Conservation (phyloP, 345 rosid genomes). For the Diplotaxis tenuifolia region DNA sequence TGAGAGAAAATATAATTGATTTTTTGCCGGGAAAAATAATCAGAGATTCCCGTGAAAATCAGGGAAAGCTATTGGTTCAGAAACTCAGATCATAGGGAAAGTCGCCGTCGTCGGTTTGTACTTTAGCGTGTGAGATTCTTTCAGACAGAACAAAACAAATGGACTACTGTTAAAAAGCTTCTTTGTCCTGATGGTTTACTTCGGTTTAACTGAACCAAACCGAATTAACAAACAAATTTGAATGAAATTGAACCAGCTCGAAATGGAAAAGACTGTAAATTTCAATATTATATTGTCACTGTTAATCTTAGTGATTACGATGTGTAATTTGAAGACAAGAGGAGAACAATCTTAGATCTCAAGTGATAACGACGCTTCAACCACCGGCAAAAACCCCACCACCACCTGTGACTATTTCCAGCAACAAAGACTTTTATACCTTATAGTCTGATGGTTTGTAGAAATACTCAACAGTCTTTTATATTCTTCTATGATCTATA, state of each 20-base stretch:
- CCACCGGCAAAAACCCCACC: background rate
- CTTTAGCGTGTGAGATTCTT: background rate
- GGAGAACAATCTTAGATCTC: background rate
- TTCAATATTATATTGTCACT: background rate
- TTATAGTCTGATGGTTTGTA: background rate
- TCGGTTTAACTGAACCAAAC: background rate
- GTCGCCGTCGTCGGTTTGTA: slow-evolving; percentile 34
- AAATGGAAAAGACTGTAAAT: background rate
- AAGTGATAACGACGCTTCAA: background rate
- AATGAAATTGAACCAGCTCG: background rate
- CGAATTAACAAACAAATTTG: background rate
- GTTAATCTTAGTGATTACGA: background rate
- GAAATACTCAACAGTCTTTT: background rate
- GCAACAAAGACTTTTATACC: background rate
- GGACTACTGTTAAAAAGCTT: background rate
- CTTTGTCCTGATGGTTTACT: background rate
- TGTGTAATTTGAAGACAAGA: background rate
- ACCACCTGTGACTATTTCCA: background rate
- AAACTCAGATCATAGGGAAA: slow-evolving; percentile 25
- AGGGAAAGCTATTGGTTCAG: slow-evolving; percentile 2
- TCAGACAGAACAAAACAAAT: background rate
- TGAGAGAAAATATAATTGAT: background rate
- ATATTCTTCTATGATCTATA: background rate
- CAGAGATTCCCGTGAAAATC: slow-evolving; percentile 18
- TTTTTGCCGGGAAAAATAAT: slow-evolving; percentile 15